Evolutionary conservation across 2,329 filamentous ascomycete species (phyloP), one percentile per base, ranked within the genome.

Genomic region (Colletotrichum sp.): DNA sequence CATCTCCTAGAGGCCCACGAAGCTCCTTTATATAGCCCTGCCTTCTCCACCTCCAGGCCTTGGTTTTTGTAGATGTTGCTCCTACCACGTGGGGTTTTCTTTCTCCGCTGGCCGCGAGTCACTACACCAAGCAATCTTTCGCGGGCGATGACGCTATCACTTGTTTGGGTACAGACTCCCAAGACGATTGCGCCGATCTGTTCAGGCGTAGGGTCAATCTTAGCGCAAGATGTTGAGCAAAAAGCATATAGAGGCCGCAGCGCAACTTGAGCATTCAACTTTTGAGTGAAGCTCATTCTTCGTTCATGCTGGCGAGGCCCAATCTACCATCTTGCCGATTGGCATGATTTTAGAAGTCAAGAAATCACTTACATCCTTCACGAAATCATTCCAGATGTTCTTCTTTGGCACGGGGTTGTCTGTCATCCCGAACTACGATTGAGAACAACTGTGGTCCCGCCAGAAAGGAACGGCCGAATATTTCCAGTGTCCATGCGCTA

Each of bases 181-280:
- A 0, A 13, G n/a, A 52, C 6, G 7, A 13, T 0, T 21, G 0
- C 7, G 43, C 43, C 0, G 43, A 48, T 48, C 10, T 13, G 5
- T n/a, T 52, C 43, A 13, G 43, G 4, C 8, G 2, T 21, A 21
- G 10, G 6, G n/a, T 21, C n/a, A 13, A 7, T 21, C 0, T 0
- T 21, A 12, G 43, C 10, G 0, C 43, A 52, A 21, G 10, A 21
- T 21, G n/a, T 52, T 21, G 43, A 0, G 43, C n/a, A 0, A 21
- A 52, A 12, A 26, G 26, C 26, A 26, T 26, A 26, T 26, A 26
- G n/a, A 21, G n/a, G 10, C 10, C n/a, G 43, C 10, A 21, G n/a
- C n/a, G 4, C 10, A 3, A 21, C 10, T 21, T n/a, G 18, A 18
- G 0, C 39, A n/a, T 48, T 48, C 2, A 16, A 1, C 43, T 48